Base-by-base conservation (phyloP, 108 stramenopile species). In the Skeletonema menzelii region DNA sequence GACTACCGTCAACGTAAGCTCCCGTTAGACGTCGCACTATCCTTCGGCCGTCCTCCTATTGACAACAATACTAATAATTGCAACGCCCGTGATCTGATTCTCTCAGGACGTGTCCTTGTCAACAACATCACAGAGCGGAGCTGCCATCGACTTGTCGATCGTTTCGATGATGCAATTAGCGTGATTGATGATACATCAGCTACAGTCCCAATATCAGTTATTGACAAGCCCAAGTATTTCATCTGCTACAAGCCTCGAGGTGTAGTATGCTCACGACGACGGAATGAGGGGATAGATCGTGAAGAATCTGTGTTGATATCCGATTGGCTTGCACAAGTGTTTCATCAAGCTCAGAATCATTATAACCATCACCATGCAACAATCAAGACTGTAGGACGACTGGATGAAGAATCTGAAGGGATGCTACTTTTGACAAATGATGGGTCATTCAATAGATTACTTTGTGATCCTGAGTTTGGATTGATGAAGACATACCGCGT, bases 321-420 rank as follows among this genome's bases (percentile, higher is more conserved):
- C 5, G 65, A 75, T n/a, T 75, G 74, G 74, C 66, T 75, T 27
- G 42, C 27, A 31, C 13, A 28, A 20, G 42, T 46, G 4, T 58
- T 63, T 62, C 11, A 20, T 17, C 53, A 58, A 7, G 27, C 12
- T 59, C 8, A 35, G 0, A 32, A 34, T 26, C 1, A 19, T 6
- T 0, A 22, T 14, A 12, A 57, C 2, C 13, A 56, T 10, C 31
- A 30, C 28, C 0, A 17, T n/a, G 53, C 15, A 24, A 3, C 59
- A 56, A 76, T 76, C 42, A 90, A 88, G 17, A 79, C 87, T 22
- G 82, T 92, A 59, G 88, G 91, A 30, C 67, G 88, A 63, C 63
- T 93, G 14, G 91, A 93, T 62, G 86, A 88, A 63, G 72, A 70
- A 1, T 86, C 88, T 11, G 88, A 89, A 71, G 91, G 91, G 31